Conservation (phyloP, 306 rosid species). For the Gastrolobium bilobum region DNA sequence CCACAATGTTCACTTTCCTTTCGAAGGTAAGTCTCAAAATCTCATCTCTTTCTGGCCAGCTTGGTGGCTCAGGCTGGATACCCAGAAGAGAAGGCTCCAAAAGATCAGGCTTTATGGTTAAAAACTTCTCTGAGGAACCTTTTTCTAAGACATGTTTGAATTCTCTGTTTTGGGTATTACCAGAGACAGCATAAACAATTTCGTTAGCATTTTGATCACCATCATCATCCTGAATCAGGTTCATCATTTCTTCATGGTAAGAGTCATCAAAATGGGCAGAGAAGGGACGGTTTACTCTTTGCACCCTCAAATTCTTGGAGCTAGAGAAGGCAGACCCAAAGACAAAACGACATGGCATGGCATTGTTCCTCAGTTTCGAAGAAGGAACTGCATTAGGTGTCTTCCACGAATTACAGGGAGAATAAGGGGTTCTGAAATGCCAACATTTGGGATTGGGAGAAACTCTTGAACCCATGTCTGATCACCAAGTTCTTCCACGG, state of each 20-base stretch:
- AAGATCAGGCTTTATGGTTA: slow-evolving; percentile 45
- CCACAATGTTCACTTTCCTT: slow-evolving; percentile 60
- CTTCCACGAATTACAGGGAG: slow-evolving; percentile 42
- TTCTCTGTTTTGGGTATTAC: slow-evolving; percentile 13
- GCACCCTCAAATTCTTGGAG: slow-evolving; percentile 38
- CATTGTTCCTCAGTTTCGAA: slow-evolving; percentile 32
- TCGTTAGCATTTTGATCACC: slow-evolving; percentile 35
- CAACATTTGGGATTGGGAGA: slow-evolving; percentile 51
- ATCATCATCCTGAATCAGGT: slow-evolving; percentile 43
- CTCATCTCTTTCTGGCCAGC: slow-evolving; percentile 73
- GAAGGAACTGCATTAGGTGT: slow-evolving; percentile 44
- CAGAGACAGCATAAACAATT: slow-evolving; percentile 39
- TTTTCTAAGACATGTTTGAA: neutral
- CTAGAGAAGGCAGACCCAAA: slow-evolving; percentile 16
- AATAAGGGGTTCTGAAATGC: slow-evolving; percentile 47
- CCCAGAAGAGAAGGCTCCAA: slow-evolving; percentile 66
- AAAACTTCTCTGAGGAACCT: slow-evolving; percentile 27
- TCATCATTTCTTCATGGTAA: slow-evolving; percentile 44
- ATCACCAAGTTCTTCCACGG: slow-evolving; percentile 37
- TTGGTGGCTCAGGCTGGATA: slow-evolving; percentile 67
- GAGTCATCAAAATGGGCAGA: slow-evolving; percentile 54
- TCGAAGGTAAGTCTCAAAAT: slow-evolving; percentile 55
- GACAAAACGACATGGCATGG: slow-evolving; percentile 39
- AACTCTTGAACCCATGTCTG: slow-evolving; percentile 59
- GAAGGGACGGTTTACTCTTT: slow-evolving; percentile 45